These are phyloP conservation scores for Scheffersomyces coipomensis DNA, from an alignment of 805 yeast genomes.

Conservation along the genomic window DNA sequence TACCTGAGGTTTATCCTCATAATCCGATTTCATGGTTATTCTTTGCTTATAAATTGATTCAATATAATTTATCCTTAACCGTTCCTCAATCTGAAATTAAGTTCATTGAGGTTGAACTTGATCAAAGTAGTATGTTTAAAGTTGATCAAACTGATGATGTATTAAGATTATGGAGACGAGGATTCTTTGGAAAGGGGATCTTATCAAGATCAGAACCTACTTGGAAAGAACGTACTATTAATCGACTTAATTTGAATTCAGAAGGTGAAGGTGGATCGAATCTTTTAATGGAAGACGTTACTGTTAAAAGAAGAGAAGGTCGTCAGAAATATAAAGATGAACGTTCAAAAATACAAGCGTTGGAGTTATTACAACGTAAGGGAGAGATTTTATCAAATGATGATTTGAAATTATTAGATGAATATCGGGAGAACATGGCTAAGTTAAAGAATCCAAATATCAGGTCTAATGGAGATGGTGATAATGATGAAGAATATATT, in stretches of 20 bases:
- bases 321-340: constrained; percentile 69
- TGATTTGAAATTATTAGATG: constrained; percentile 18
- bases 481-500: constrained; percentile 4
- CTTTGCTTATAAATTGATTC: constrained; percentile 37
- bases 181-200: constrained; percentile 93
- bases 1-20: constrained; percentile 58
- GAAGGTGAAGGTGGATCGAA: constrained; percentile 5
- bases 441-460: constrained; percentile 13
- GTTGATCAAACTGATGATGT: constrained; percentile 47
- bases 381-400: constrained; percentile 19
- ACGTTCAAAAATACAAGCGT: constrained; percentile 48
- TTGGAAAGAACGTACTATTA: constrained; percentile 68
- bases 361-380: constrained; percentile 48
- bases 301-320: constrained; percentile 67
- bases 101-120: constrained; percentile 19
- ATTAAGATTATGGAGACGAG: constrained; percentile 69
- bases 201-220: constrained; percentile 91
- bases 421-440: constrained; percentile 13
- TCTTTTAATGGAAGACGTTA: constrained; percentile 70
- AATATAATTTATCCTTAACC: constrained; percentile 15
- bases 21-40: constrained; percentile 67
- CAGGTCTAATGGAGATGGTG: not conserved
- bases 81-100: constrained; percentile 23
- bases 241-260: constrained; percentile 49
- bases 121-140: constrained; percentile 32